Evolutionary conservation across 495 filamentous ascomycete species (phyloP), one percentile per base, ranked within the genome.

Genomic region (Hyaloscypha bicolor): DNA sequence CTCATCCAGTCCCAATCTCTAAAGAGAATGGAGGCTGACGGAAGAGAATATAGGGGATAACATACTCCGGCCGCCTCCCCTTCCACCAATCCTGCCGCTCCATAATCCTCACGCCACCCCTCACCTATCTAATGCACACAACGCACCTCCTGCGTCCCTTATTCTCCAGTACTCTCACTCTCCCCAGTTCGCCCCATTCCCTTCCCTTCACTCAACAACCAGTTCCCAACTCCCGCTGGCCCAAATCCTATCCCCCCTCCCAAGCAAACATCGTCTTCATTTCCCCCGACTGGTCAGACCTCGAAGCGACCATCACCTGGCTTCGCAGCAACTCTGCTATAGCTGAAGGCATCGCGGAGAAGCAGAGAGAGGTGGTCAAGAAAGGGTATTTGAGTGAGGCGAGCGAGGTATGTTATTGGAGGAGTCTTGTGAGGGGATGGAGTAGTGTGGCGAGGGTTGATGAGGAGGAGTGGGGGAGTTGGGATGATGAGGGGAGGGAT

Each of bases 41-140:
- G 32, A 12, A 9, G 65, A n/a, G 9, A 42, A 12, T 42, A 22
- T 16, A 73, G 76, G 86, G 86, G 1, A 76, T 87, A 29, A 82
- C 86, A 9, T 88, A 88, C 71, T 84, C 81, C 52, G 86, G 84
- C 5, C 76, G 83, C 42, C 80, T 86, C 61, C 83, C 83, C 69
- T 85, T 79, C 74, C 79, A 82, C 66, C 81, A 82, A 75, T 77
- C 83, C 58, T 86, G 84, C 68, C 76, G 69, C 0, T 80, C 77
- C 55, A 80, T 85, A 0, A 73, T 84, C 8, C 63, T 86, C 35
- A 78, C 79, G 11, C 82, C 82, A 61, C 82, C 82, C 0, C 72
- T 81, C 1, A 74, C 76, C 14, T 85, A 80, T 79, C 72, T 82
- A 66, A 80, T 85, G 76, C 82, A 83, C 63, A 74, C 77, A 14